A percentile compares a stretch with the other conserved stretches of the same genome.
Conservation (phyloP, 106 monocot species). For the Apostasia shenzhenica region DNA sequence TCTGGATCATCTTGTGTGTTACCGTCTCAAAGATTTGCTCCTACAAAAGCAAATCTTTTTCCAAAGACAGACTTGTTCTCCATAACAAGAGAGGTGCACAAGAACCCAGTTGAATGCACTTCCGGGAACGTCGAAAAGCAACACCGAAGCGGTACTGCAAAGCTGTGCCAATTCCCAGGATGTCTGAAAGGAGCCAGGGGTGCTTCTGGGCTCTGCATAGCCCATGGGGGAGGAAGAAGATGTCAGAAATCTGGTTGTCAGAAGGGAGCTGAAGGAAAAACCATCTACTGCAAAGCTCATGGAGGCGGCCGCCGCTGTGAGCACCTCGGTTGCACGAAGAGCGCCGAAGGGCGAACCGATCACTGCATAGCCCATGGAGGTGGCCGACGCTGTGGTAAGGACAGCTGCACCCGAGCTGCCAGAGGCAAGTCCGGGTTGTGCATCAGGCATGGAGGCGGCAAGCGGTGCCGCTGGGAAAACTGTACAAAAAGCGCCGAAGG, state of each 20-base stretch:
- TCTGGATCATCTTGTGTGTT: neutral
- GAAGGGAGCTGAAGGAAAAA: constrained; percentile 55
- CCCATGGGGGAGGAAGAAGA: constrained; percentile 47
- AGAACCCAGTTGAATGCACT: constrained; percentile 28
- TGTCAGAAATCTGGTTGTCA: constrained; percentile 43
- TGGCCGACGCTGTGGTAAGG: constrained; percentile 31
- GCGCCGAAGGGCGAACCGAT: constrained; percentile 54
- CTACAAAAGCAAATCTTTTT: neutral
- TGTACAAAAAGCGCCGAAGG: constrained; percentile 53
- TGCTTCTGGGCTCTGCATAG: constrained; percentile 46
- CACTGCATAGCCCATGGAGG: constrained; percentile 58
- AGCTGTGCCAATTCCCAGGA: constrained; percentile 32
- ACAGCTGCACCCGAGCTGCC: constrained; percentile 36
- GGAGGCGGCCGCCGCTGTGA: constrained; percentile 47
- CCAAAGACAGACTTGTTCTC: constrained; percentile 10
- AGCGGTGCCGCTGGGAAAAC: constrained; percentile 39
- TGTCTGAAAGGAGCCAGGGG: constrained; percentile 56
- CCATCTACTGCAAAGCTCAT: constrained; percentile 55
- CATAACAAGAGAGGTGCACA: constrained; percentile 4
- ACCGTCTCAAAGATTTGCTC: neutral
- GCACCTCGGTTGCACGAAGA: constrained; percentile 50
- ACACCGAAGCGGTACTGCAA: constrained; percentile 12
- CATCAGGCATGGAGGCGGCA: constrained; percentile 64
- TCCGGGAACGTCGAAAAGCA: constrained; percentile 18
- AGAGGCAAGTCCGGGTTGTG: constrained; percentile 57